Conservation (phyloP, 2,329 filamentous ascomycete genomes). For the Trichoderma sp. region DNA sequence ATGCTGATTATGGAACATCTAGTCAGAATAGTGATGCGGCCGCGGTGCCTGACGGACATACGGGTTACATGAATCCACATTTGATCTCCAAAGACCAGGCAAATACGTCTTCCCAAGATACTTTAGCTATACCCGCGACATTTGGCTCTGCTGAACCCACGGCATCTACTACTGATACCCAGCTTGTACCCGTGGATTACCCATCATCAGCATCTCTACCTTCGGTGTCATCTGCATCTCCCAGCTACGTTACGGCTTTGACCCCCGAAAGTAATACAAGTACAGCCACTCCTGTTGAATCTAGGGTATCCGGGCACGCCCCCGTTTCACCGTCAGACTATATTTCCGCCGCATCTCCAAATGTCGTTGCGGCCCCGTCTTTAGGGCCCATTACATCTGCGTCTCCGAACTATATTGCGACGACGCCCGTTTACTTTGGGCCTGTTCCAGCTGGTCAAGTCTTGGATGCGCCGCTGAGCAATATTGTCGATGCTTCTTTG, state of each 20-base stretch:
- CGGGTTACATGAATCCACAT: no score
- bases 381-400: not conserved
- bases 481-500: not conserved
- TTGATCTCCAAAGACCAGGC: not conserved
- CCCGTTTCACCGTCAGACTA: not conserved
- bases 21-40: not conserved
- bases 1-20: not conserved
- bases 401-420: not conserved
- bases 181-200: not conserved
- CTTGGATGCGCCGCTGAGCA: not conserved
- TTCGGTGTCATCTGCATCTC: not conserved
- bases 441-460: not conserved
- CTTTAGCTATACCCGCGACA: not conserved
- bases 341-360: not conserved
- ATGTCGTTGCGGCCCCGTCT: not conserved
- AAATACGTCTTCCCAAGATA: not conserved
- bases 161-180: no score
- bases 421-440: not conserved
- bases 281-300: not conserved
- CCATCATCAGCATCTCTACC: not conserved
- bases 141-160: not conserved
- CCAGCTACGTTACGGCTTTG: not conserved
- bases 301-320: not conserved
- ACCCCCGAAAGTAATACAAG: not conserved
- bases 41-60: not conserved